Base-by-base conservation (phyloP, 1,139 yeast species). In the Meyerozyma guilliermondii region DNA sequence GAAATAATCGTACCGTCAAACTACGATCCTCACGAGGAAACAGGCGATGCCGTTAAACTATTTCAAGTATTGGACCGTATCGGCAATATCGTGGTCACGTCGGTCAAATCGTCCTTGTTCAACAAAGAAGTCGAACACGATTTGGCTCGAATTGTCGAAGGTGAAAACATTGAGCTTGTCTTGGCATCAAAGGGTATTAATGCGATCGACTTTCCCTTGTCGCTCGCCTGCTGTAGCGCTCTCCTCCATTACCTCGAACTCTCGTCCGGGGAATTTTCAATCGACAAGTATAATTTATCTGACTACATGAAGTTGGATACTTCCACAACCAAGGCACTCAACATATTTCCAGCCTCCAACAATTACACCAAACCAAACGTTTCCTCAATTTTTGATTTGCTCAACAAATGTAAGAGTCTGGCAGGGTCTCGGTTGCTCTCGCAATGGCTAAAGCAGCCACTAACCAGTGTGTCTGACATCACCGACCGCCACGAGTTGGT, bases 391-490 rank as follows among this genome's bases (percentile, higher is more conserved):
- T 89, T 78, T 58, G 96, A 94, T 24, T 70, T 94, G 37, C 70
- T 92, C 51, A 92, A 92, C 66, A 81, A 82, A 50, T 92, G 98
- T 67, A 87, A 86, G 55, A 84, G 95, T 3, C 72, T 81, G 1
- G 87, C 94, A 17, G 98, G 98, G 4, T 73, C 92, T 1, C 76
- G 98, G 51, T 65, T 91, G 42, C 73, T 92, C 30, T 82, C 92
- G 10, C 96, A 88, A 56, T 92, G 98, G 98, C 73, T 94, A 49
- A 92, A 92, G 56, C 98, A 92, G 62, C 98, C 98, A 0, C 71
- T 92, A 40, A 82, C 95, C 44, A 79, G 78, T 50, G 58, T 76
- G 17, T 57, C 56, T 0, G 78, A 72, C 41, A 91, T 92, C 36
- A 62, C 66, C 35, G 74, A 80, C 31, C 76, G 98, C 43, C 97